Evolutionary conservation across 257 asterid species (phyloP).

Genomic region (Plantago major): DNA sequence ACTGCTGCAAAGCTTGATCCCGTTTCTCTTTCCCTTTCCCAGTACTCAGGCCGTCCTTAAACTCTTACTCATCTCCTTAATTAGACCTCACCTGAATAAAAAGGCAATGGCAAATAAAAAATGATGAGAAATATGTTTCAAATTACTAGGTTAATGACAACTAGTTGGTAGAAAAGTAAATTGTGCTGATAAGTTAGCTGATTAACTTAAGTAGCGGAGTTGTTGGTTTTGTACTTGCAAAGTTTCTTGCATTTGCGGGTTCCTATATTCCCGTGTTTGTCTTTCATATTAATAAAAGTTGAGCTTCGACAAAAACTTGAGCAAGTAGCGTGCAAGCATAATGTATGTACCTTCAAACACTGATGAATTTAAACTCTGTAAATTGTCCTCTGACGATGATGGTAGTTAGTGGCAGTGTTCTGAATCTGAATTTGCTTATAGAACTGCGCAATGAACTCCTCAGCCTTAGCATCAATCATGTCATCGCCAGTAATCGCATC

Average conservation of each 20-base stretch:
- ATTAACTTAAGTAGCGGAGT: no score
- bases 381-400: neutral
- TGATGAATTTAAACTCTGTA: neutral
- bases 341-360: neutral
- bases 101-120: neutral
- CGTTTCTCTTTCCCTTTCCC: neutral
- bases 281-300: no score
- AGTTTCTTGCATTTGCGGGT: no score
- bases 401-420: constrained; percentile 9
- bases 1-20: neutral
- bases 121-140: neutral
- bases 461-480: constrained; percentile 62
- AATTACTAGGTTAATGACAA: no score
- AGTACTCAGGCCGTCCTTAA: neutral
- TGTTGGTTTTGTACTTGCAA: no score
- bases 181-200: no score
- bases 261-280: no score
- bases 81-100: neutral
- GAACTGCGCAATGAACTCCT: constrained; percentile 58
- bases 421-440: constrained; percentile 48
- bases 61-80: neutral
- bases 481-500: constrained; percentile 56
- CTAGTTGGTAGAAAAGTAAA: no score
- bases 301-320: no score
- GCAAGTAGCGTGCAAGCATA: no score